Conservation (phyloP, 306 rosid genomes). For the Herpetospermum pedunculosum region DNA sequence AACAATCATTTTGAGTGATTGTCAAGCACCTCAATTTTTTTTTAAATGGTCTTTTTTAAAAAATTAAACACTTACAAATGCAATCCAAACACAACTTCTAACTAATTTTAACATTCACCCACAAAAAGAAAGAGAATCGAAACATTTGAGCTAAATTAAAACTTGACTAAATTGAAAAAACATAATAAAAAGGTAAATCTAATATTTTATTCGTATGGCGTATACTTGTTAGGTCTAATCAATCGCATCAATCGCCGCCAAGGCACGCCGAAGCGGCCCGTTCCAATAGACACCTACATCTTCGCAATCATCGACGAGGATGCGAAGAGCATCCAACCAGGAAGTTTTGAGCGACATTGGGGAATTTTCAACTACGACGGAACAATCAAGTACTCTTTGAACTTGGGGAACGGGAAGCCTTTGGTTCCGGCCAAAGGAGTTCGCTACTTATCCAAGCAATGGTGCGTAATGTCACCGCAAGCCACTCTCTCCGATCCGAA, state of each 20-base stretch:
- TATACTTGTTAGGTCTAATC: no score
- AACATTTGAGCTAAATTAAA: no score
- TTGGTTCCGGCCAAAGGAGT: constrained; percentile 71
- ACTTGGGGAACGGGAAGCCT: constrained; percentile 34
- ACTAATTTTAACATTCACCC: no score
- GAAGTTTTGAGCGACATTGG: constrained; percentile 93
- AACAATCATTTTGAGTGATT: no score
- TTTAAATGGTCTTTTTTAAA: no score
- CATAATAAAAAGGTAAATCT: no score
- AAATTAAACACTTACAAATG: no score
- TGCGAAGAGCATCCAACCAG: constrained; percentile 62
- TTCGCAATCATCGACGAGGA: constrained; percentile 79
- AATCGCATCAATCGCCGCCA: constrained; percentile 28
- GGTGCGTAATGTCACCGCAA: constrained; percentile 71
- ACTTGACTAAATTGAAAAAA: no score
- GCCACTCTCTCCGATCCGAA: constrained; percentile 44
- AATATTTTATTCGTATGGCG: no score
- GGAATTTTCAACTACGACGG: constrained; percentile 80
- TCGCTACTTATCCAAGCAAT: constrained; percentile 41
- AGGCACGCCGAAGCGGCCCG: constrained; percentile 64
- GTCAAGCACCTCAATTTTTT: no score
- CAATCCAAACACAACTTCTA: no score
- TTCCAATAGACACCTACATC: constrained; percentile 55
- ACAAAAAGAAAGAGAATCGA: no score
- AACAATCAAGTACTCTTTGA: constrained; percentile 43